These are phyloP conservation scores for Xylaria sp. DNA, from an alignment of 2,329 filamentous ascomycete species.

Conservation along the genomic window DNA sequence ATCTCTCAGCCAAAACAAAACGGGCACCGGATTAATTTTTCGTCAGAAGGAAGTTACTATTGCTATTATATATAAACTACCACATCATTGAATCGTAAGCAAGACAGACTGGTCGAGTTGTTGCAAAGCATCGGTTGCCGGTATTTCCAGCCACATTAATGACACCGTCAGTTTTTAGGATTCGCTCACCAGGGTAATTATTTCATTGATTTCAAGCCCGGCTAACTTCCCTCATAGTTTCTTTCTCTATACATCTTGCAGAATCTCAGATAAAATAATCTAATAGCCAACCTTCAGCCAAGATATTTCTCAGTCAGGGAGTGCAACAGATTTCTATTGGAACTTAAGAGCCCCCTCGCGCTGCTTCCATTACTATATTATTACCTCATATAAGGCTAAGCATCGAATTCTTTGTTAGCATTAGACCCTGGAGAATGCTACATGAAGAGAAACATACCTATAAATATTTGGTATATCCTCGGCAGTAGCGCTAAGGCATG, in stretches of 20 bases:
- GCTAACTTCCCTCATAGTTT: too few species aligned
- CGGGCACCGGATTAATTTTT: not conserved
- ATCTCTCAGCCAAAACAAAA: not conserved
- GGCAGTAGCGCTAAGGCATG: not conserved
- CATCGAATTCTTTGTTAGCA: not conserved
- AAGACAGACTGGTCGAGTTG: not conserved
- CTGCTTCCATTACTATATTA: conserved; percentile 14
- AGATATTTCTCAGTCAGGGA: conserved; percentile 9
- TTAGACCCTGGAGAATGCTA: not conserved
- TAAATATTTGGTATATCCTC: conserved; percentile 1
- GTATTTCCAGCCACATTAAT: not conserved
- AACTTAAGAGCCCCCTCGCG: not conserved
- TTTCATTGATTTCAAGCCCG: too few species aligned
- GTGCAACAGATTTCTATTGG: conserved; percentile 24
- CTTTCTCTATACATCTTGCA: not conserved
- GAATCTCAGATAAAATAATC: conserved; percentile 9
- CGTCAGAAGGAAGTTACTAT: not conserved
- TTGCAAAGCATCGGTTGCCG: not conserved
- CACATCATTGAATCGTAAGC: not conserved
- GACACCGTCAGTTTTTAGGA: not conserved
- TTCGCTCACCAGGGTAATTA: too few species aligned
- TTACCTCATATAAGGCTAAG: conserved; percentile 24
- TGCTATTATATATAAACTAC: not conserved
- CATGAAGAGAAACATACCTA: conserved; percentile 4
- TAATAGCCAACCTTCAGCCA: conserved; percentile 29